Conservation (phyloP, 257 asterid genomes). For the Apocynum venetum region DNA sequence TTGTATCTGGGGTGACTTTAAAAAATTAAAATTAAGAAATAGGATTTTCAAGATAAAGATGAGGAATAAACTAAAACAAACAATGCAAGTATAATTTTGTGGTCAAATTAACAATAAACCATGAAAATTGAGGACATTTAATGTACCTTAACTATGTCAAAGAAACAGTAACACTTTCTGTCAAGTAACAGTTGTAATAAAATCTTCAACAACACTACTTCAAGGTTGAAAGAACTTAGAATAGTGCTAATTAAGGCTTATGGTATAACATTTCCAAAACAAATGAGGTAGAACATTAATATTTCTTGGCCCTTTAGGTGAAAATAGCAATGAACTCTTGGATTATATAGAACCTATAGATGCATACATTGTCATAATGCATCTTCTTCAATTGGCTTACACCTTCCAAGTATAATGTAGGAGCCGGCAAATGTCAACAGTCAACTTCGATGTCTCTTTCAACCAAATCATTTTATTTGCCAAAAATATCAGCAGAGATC, state of each 20-base stretch:
- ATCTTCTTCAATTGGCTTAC: background rate
- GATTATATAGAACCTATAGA: no score
- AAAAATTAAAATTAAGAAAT: no score
- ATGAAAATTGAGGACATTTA: no score
- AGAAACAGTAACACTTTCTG: background rate
- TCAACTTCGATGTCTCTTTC: slow-evolving; percentile 20
- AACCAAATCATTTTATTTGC: background rate
- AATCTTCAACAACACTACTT: background rate
- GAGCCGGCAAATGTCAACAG: slow-evolving; percentile 9
- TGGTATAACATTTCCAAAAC: background rate
- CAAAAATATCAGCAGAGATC: slow-evolving; percentile 6
- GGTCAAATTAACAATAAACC: no score
- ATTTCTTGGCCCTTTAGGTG: no score
- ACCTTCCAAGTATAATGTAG: background rate
- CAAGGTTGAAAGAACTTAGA: background rate
- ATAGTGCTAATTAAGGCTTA: background rate
- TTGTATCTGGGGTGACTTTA: no score
- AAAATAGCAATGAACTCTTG: no score
- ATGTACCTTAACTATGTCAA: background rate
- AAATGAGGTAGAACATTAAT: background rate
- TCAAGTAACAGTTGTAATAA: background rate
- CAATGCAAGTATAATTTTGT: no score
- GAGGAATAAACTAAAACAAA: no score
- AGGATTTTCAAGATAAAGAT: no score
- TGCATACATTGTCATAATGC: no score